phyloP scores from a whole-genome alignment of 1,284 basidiomycete genomes.

The Thelephora terrestris region DNA sequence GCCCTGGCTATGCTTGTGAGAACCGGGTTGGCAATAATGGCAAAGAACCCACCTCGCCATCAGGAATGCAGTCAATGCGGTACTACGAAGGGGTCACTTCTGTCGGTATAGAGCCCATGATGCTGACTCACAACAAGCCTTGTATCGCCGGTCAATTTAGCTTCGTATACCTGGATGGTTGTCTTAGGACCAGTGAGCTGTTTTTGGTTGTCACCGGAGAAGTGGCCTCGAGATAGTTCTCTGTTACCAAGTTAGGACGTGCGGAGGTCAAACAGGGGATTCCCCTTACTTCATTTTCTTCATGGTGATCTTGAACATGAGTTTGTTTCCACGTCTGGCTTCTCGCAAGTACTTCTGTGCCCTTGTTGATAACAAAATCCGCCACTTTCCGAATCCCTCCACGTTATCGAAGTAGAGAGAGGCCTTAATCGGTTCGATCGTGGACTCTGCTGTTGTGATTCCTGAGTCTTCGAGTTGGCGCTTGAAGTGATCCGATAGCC shows the following conservation, averaged over 20 bases:
- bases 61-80: conserved; percentile 49
- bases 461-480: no score
- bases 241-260: conserved; percentile 22
- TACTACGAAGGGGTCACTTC: no score
- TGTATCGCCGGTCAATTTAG: conserved; percentile 53
- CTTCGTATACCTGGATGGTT: no score
- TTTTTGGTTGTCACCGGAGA: conserved; percentile 62
- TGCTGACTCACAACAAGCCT: conserved; percentile 45
- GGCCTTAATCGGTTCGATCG: conserved; percentile 39
- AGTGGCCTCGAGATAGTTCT: conserved; percentile 55
- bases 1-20: no score
- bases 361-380: conserved; percentile 35
- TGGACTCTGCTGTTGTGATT: conserved; percentile 9
- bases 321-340: conserved; percentile 27
- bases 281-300: conserved; percentile 50
- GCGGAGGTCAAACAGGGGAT: background rate
- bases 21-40: no score
- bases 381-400: conserved; percentile 43
- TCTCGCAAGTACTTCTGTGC: conserved; percentile 36
- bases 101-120: background rate
- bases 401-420: conserved; percentile 41
- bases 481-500: no score
- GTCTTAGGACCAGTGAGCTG: conserved; percentile 39
- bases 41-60: conserved; percentile 30
- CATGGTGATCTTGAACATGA: conserved; percentile 35